Evolutionary conservation across 805 yeast species (phyloP), one percentile per base, ranked within the genome.

Genomic region (Candida khao-thaluensis): DNA sequence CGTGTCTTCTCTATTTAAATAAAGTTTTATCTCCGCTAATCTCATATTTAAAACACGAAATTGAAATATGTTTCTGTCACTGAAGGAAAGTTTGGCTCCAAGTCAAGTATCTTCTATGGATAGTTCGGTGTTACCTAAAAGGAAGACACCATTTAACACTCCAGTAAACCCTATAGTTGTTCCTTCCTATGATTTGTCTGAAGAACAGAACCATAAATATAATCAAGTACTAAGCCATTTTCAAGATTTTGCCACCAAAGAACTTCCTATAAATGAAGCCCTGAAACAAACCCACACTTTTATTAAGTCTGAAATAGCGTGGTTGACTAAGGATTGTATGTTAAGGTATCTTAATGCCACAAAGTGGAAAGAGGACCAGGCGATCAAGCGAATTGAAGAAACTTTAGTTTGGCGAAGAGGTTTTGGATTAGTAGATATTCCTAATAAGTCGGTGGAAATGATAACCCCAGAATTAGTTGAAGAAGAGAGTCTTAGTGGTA

Each of bases 381-480:
- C 80, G 3, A 68, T 71, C 17, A 66, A 69, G 40, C 55, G 76
- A 39, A 53, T 76, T 8, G 68, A 66, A 30, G 69, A 68, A 12
- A 73, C 80, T 1, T 42, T 76, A n/a, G 56, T 64, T 1, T 76
- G 82, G 82, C 66, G 82, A 57, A 63, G 81, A 43, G 71, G 74
- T 8, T 74, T 74, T 50, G 81, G 81, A 7, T 59, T 67, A 15
- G 64, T 61, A 9, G 35, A 54, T 5, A 47, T 63, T 17, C 63
- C 62, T 2, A 64, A 62, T 23, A 42, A 56, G 3, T 65, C 65
- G 27, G 40, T 57, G 18, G 32, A 30, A 9, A 10, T 30, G 10
- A 45, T 69, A 30, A 62, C 70, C 2, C 62, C 74, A 1, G 74
- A 74, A 2, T 48, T 62, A 25, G 72, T 74, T 10, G 69, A 67